Base-by-base conservation (phyloP, 208 protist species). In the Jaenimonas drosophilae region DNA sequence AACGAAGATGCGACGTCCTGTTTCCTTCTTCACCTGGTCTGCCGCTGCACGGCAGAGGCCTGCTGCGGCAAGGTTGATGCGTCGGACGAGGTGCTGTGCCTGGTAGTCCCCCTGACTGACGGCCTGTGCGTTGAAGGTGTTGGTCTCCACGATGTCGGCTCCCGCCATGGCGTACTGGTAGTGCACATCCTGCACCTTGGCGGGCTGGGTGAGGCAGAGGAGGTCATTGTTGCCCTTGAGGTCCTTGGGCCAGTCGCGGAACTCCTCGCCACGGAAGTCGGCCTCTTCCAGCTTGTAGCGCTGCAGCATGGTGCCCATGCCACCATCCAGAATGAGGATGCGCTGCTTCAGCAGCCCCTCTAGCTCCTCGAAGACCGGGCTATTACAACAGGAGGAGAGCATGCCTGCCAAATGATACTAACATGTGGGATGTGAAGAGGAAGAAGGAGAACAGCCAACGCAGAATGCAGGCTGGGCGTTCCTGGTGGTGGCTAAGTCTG, bases 171-270 rank as follows among this genome's bases (percentile, higher is more conserved):
- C 71, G 68, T 97, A 98, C 28, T 75, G 54, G 55, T 84, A 67
- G 64, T 97, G 88, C 32, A 96, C 88, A 41, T 89, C 68, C 16
- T 64, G 44, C 53, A 98, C 94, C 31, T 96, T 75, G 27, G 96
- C 74, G 2, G 95, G 96, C 64, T 74, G 61, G 12, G 94, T 97
- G 28, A 98, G 62, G 30, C 49, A 75, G 20, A 98, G 80, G 3
- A 98, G 39, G 64, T 98, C 96, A 77, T 98, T 98, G 69, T 98
- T 97, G 33, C 96, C 96, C 63, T 98, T 96, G n/a, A 98, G 66
- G 32, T 92, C 70, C 45, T 88, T 76, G 3, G 38, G 50, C 33
- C 79, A 81, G 51, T 96, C 73, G 50, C 85, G 86, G 59, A 97
- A 96, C 56, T 86, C 57, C 43, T 88, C 79, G 21, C 75, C 85